These are phyloP conservation scores for Komagataella pastoris DNA, from an alignment of 805 yeast species.

Conservation along the genomic window DNA sequence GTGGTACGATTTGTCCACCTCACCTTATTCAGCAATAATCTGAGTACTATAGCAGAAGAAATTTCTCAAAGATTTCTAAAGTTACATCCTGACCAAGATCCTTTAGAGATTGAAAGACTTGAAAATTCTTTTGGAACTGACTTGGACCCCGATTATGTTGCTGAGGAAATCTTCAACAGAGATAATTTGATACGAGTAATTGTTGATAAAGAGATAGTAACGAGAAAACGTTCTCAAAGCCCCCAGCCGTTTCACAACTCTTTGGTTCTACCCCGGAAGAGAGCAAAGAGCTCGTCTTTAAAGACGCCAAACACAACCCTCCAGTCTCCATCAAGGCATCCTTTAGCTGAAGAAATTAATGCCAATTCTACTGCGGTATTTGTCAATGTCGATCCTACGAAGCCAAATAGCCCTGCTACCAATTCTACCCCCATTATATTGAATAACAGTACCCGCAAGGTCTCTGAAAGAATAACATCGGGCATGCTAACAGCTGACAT, in stretches of 20 bases:
- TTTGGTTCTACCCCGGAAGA: background rate
- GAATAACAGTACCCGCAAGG: background rate
- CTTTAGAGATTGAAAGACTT: constrained; percentile 39
- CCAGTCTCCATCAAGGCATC: background rate
- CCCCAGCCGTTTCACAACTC: background rate
- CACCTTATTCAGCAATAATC: constrained; percentile 30
- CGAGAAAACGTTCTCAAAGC: background rate
- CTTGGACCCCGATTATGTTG: constrained; percentile 63
- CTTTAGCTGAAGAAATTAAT: background rate
- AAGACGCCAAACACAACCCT: background rate
- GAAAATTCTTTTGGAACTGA: constrained; percentile 64
- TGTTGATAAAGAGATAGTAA: background rate
- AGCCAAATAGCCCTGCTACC: background rate
- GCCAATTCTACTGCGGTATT: background rate
- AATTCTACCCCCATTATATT: background rate
- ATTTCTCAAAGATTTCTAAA: constrained; percentile 41
- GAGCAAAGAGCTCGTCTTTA: background rate
- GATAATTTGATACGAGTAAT: constrained; percentile 33
- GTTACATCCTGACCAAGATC: constrained; percentile 51
- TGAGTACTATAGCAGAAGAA: constrained; percentile 38
- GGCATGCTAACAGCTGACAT: constrained; percentile 19
- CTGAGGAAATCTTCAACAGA: constrained; percentile 48
- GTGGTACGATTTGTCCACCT: constrained; percentile 50
- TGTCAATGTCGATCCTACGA: background rate
- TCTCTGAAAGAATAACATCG: constrained; percentile 16